Conservation (phyloP, 1,139 yeast species). For the Yarrowia galli region DNA sequence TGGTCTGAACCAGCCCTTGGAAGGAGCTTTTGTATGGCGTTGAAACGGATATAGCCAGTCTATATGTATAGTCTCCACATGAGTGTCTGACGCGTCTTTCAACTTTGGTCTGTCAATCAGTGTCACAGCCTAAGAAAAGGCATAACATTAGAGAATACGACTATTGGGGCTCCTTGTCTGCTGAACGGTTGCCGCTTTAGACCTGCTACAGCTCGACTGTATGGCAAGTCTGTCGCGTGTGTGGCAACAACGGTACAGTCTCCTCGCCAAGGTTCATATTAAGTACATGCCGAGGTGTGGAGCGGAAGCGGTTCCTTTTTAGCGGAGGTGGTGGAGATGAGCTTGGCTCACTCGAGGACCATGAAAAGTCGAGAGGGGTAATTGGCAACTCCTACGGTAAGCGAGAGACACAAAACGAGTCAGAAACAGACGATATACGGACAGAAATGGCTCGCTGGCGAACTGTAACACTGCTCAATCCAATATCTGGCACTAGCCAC, state of each 20-base stretch:
- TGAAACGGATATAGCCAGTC: too few relatives aligned
- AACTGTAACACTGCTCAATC: too few relatives aligned
- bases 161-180: conserved; percentile 3
- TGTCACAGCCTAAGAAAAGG: too few relatives aligned
- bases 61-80: too few relatives aligned
- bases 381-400: too few relatives aligned
- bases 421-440: neutral
- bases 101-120: too few relatives aligned
- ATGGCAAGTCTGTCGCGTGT: conserved; percentile 23
- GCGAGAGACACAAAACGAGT: neutral
- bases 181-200: conserved; percentile 12
- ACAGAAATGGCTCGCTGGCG: neutral
- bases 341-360: neutral
- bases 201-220: neutral
- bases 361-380: neutral
- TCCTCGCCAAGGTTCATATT: conserved; percentile 29
- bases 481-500: conserved; percentile 20
- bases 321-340: conserved; percentile 27
- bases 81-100: too few relatives aligned
- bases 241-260: conserved; percentile 18
- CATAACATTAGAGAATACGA: neutral
- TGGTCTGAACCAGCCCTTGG: too few relatives aligned
- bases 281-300: conserved; percentile 26
- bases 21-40: too few relatives aligned
- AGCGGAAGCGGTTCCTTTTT: conserved; percentile 24